A percentile compares a stretch with the other conserved stretches of the same genome.
phyloP scores from a whole-genome alignment of 2,329 filamentous ascomycete genomes.

The Ophiostoma himal-ulmi region DNA sequence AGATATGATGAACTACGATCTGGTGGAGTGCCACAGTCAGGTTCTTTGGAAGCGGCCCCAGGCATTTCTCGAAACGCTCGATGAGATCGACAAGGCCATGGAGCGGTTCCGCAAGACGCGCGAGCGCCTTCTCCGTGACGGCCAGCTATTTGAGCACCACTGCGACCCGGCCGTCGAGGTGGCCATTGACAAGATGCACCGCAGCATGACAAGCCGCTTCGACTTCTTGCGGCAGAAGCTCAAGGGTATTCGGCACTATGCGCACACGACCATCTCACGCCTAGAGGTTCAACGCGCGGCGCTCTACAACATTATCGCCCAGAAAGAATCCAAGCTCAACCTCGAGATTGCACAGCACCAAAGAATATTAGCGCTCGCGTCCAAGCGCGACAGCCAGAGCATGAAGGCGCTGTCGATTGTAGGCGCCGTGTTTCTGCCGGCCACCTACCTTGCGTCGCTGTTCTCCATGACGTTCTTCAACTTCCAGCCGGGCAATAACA shows the following conservation, averaged over 20 bases:
- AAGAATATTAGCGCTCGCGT: conserved; percentile 52
- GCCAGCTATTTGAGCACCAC: conserved; percentile 11
- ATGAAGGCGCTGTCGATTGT: conserved; percentile 62
- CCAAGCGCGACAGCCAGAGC: conserved; percentile 56
- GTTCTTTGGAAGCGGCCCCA: conserved; percentile 42
- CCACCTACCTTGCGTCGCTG: conserved; percentile 56
- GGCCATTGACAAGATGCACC: conserved; percentile 44
- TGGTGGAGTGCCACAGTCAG: conserved; percentile 54
- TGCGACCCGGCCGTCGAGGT: conserved; percentile 28
- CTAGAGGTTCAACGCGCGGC: conserved; percentile 57
- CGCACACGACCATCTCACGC: conserved; percentile 55
- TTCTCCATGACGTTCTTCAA: conserved; percentile 65
- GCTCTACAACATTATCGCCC: conserved; percentile 62
- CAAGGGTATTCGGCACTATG: conserved; percentile 57
- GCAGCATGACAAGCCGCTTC: conserved; percentile 48
- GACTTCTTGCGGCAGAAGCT: conserved; percentile 58
- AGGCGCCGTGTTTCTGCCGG: conserved; percentile 57
- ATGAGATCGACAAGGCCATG: conserved; percentile 26
- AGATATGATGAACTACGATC: conserved; percentile 54
- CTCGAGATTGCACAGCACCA: conserved; percentile 58
- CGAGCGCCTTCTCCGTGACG: conserved; percentile 15
- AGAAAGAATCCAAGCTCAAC: conserved; percentile 59
- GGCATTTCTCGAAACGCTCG: conserved; percentile 41
- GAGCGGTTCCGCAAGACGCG: conserved; percentile 22
- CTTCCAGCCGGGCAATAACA: conserved; percentile 43